These are phyloP conservation scores for Blastobotrys robertii DNA, from an alignment of 805 yeast species.

Conservation along the genomic window DNA sequence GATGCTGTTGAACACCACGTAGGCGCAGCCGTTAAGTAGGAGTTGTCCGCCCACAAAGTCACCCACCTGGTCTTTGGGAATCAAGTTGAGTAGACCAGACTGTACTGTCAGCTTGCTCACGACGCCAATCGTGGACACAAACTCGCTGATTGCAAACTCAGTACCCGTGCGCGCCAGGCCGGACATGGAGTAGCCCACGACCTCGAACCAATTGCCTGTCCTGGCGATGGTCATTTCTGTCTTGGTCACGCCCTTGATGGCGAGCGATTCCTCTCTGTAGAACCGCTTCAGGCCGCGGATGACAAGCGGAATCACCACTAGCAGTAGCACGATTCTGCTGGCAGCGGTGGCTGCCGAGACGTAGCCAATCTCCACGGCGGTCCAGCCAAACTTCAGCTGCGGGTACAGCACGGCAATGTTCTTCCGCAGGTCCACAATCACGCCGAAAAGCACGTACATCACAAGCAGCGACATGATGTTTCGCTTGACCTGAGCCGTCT, in stretches of 20 bases:
- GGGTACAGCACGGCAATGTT: constrained; percentile 20
- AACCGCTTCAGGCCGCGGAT: constrained; percentile 12
- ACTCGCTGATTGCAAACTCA: constrained; percentile 18
- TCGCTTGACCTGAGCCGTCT: background rate
- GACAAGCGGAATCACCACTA: constrained; percentile 20
- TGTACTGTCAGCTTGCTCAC: constrained; percentile 22
- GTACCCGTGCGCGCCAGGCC: constrained; percentile 14
- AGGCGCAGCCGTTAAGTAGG: constrained; percentile 9
- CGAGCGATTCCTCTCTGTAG: constrained; percentile 13
- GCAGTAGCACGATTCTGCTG: constrained; percentile 21
- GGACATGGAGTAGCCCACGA: constrained; percentile 20
- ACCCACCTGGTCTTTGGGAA: constrained; percentile 22
- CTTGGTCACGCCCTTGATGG: constrained; percentile 16
- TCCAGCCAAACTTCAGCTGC: constrained; percentile 24
- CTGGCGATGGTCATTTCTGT: constrained; percentile 15
- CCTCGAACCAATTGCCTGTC: constrained; percentile 17
- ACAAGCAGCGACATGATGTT: constrained; percentile 10
- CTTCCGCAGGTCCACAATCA: constrained; percentile 11
- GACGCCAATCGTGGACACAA: constrained; percentile 22
- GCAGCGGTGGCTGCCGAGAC: constrained; percentile 21
- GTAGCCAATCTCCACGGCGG: constrained; percentile 26
- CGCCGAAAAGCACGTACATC: constrained; percentile 11
- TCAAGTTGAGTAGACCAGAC: constrained; percentile 22
- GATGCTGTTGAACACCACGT: constrained; percentile 7
- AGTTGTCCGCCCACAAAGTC: constrained; percentile 23